These are phyloP conservation scores for Solanum aculeatissimum DNA, from an alignment of 305 asterid species.

Conservation along the genomic window DNA sequence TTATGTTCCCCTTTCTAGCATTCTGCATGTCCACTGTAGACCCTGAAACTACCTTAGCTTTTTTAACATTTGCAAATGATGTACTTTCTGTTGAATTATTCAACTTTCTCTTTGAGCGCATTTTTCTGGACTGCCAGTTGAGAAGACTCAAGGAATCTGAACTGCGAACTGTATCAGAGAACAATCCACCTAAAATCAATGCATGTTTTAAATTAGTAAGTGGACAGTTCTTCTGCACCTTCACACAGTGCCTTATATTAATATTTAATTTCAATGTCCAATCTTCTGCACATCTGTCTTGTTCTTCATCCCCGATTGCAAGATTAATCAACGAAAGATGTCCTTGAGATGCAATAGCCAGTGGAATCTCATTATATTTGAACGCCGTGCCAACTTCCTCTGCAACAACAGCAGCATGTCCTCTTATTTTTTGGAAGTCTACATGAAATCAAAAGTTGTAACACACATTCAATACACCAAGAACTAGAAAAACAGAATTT, in stretches of 20 bases:
- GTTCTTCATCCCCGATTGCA: constrained; percentile 59
- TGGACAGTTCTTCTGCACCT: constrained; percentile 44
- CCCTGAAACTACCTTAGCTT: constrained; percentile 13
- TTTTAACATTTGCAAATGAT: constrained; percentile 11
- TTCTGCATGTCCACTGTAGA: constrained; percentile 16
- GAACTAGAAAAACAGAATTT: neutral
- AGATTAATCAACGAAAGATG: constrained; percentile 59
- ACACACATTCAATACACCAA: constrained; percentile 10
- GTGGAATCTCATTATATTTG: constrained; percentile 42
- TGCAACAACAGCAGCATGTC: constrained; percentile 64
- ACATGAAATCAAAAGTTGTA: constrained; percentile 5
- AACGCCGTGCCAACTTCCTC: constrained; percentile 54
- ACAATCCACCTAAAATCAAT: constrained; percentile 49
- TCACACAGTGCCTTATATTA: constrained; percentile 63
- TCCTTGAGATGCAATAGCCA: constrained; percentile 47
- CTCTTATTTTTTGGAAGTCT: constrained; percentile 80
- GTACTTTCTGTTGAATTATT: constrained; percentile 16
- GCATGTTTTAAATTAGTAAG: constrained; percentile 44
- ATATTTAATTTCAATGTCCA: constrained; percentile 71
- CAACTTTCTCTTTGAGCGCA: constrained; percentile 49
- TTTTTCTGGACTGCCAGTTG: constrained; percentile 73
- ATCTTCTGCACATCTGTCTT: constrained; percentile 32
- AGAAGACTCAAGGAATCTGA: constrained; percentile 21
- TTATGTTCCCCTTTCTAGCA: constrained; percentile 21
- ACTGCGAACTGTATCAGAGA: constrained; percentile 22